Percentiles rank a stretch among this genome's conserved stretches.
Conservation (phyloP, 2,329 filamentous ascomycete genomes). For the Ascochyta clinopodiicola region DNA sequence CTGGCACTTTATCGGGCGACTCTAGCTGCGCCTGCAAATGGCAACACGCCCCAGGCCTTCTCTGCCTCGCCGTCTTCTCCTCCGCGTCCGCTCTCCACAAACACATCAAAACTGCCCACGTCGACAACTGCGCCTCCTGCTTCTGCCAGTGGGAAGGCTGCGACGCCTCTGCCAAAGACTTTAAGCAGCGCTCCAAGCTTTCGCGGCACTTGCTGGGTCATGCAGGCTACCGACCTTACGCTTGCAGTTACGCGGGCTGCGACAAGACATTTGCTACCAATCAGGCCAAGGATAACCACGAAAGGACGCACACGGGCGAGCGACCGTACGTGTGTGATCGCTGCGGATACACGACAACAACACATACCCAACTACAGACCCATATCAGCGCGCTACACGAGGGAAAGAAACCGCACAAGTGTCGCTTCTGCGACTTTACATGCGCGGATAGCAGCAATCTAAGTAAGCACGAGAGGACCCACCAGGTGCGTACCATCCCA, state of each 20-base stretch:
- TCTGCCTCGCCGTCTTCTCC: conserved; percentile 40
- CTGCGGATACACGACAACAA: conserved; percentile 48
- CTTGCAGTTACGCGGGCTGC: conserved; percentile 44
- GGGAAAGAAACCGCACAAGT: conserved; percentile 47
- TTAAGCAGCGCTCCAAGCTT: conserved; percentile 50
- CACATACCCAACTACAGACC: conserved; percentile 49
- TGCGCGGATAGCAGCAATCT: conserved; percentile 48
- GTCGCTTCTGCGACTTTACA: conserved; percentile 48
- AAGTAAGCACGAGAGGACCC: conserved; percentile 48
- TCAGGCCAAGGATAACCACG: conserved; percentile 50
- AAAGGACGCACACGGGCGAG: conserved; percentile 47
- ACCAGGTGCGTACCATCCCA: conserved; percentile 34
- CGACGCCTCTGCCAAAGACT: conserved; percentile 44
- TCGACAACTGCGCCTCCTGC: conserved; percentile 44
- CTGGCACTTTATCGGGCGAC: conserved; percentile 14
- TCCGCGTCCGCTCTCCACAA: conserved; percentile 41
- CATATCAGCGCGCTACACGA: conserved; percentile 48
- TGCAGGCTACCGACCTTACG: conserved; percentile 46
- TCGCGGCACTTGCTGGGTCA: conserved; percentile 48
- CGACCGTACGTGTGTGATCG: conserved; percentile 46
- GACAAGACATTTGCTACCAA: conserved; percentile 50
- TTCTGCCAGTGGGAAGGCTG: conserved; percentile 48
- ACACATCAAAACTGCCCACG: conserved; percentile 45
- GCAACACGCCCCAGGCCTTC: conserved; percentile 34
- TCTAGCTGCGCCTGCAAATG: conserved; percentile 41